Evolutionary conservation across 2,329 filamentous ascomycete genomes (phyloP), one percentile per base, ranked within the genome.

Genomic region (Nemania bipapillata): DNA sequence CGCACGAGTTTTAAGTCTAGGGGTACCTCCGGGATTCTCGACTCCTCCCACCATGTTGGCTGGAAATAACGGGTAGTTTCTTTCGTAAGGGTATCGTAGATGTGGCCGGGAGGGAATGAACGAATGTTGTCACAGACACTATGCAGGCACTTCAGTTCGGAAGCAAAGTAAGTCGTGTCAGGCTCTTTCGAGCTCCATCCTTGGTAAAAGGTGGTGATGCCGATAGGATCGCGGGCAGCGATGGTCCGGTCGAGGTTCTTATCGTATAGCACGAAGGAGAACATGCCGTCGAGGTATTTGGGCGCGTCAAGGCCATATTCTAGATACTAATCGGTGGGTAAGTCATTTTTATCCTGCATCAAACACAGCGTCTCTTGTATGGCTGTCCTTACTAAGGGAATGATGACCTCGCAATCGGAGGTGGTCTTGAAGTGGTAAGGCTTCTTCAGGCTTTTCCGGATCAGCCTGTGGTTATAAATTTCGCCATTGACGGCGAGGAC

Each of bases 361-460:
- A 2, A n/a, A 30, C 8, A 20, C 42, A 26, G 20, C 15, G 24
- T 24, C 9, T 9, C 15, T 53, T 15, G 55, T 24, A 30, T n/a
- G 15, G 28, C 20, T 42, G 35, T 69, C 82, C 89, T 80, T 87
- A 96, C 93, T 86, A 99, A 82, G 74, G 96, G 96, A 79, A 99
- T 97, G 82, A 99, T 97, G 79, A 99, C 95, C 83, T 99, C 96
- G 83, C 96, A 99, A 80, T 99, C 96, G 42, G 95, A 98, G 79
- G 96, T 92, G 73, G 96, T 99, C 90, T 97, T 97, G 90, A 98
- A 99, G 82, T 94, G 91, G 83, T 97, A 97, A 42, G 90, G 88
- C 69, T 86, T 89, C 83, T 93, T 93, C 77, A 97, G 85, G 76
- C 86, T 86, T 84, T 97, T 98, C 80, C 96, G 91, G 78, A 99